Conservation (phyloP, 371 early-diverging fungal genomes). For the Sporodiniella umbellata region DNA sequence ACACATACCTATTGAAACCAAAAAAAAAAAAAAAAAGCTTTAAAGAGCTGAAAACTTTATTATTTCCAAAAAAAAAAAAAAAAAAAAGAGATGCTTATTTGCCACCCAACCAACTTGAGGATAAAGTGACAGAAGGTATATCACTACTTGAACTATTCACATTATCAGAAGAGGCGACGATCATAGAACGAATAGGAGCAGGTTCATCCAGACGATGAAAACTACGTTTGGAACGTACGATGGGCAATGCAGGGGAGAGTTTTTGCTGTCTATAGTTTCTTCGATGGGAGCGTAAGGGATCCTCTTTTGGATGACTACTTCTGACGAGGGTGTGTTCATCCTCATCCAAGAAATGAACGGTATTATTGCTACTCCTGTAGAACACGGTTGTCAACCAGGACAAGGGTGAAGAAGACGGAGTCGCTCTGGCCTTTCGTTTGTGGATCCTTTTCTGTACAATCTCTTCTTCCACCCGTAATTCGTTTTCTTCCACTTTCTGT, state of each 20-base stretch:
- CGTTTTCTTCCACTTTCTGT: constrained; percentile 50
- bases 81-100: constrained; percentile 9
- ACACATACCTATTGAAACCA: too few species aligned
- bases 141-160: constrained; percentile 12
- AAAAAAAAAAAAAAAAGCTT: background rate
- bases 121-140: constrained; percentile 12
- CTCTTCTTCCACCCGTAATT: constrained; percentile 43
- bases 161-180: constrained; percentile 15
- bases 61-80: background rate
- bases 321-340: background rate
- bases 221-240: constrained; percentile 17
- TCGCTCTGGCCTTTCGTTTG: background rate
- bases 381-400: constrained; percentile 28
- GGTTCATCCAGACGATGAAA: constrained; percentile 10
- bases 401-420: constrained; percentile 12
- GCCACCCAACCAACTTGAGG: constrained; percentile 26
- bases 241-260: constrained; percentile 17
- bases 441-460: constrained; percentile 28
- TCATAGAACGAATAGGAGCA: constrained; percentile 10
- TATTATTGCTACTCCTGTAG: background rate
- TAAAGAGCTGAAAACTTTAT: background rate
- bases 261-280: constrained; percentile 11
- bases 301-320: constrained; percentile 7
- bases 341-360: background rate
- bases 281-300: constrained; percentile 6